Conservation (phyloP, 2,329 filamentous ascomycete genomes). For the Ceratocystis harringtonii region DNA sequence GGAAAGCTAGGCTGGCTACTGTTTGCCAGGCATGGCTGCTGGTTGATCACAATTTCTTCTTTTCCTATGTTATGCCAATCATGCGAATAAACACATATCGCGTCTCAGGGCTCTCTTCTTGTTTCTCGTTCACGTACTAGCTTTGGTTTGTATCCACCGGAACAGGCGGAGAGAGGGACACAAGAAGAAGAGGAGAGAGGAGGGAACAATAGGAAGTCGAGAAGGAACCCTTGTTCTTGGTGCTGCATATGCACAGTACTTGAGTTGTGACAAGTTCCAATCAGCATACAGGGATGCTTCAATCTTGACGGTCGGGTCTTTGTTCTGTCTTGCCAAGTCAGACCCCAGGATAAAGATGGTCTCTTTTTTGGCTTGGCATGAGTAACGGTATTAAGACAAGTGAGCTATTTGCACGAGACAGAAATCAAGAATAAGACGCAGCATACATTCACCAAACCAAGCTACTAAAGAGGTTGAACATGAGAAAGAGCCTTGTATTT, state of each 20-base stretch:
- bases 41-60: background rate
- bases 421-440: background rate
- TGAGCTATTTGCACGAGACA: background rate
- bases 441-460: background rate
- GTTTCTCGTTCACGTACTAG: too few relatives aligned
- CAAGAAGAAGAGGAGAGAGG: background rate
- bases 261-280: background rate
- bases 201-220: background rate
- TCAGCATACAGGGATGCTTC: background rate
- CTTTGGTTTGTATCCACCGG: too few relatives aligned
- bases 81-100: too few relatives aligned
- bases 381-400: background rate
- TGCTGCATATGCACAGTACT: background rate
- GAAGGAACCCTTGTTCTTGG: background rate
- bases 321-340: background rate
- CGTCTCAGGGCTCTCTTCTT: too few relatives aligned
- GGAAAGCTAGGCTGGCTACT: background rate
- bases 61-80: background rate
- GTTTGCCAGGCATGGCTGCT: too few relatives aligned
- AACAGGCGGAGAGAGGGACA: too few relatives aligned
- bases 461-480: background rate
- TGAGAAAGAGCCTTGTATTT: background rate
- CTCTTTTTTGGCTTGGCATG: background rate
- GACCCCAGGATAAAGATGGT: background rate
- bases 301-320: background rate